Evolutionary conservation across 257 asterid genomes (phyloP).

Genomic region (Nicotiana tomentosiformis): DNA sequence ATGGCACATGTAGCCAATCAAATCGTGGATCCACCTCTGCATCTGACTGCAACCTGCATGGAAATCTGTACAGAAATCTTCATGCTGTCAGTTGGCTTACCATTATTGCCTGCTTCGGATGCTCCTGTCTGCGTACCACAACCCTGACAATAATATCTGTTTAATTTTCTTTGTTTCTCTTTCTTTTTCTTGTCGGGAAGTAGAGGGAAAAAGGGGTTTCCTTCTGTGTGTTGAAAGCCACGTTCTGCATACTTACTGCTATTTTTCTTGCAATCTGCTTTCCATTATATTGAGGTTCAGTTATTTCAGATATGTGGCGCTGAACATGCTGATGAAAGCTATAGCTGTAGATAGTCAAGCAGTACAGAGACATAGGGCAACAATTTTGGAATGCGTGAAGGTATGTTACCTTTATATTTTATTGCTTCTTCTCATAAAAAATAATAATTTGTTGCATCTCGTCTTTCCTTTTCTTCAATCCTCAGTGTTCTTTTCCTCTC

Average conservation of each 20-base stretch:
- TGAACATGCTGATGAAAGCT: slow-evolving; percentile 98
- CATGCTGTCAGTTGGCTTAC: neutral
- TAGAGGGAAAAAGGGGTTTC: neutral
- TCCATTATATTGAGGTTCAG: slow-evolving; percentile 25
- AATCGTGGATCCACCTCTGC: neutral
- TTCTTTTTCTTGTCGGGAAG: neutral
- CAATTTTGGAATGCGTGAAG: slow-evolving; percentile 96
- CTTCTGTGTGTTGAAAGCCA: neutral
- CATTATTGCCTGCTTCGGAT: neutral
- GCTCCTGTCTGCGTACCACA: neutral
- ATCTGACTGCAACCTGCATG: neutral
- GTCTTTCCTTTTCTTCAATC: neutral
- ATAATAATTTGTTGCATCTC: neutral
- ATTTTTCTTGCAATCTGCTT: slow-evolving; percentile 2
- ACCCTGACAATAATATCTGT: neutral
- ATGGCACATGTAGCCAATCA: no score
- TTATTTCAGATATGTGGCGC: slow-evolving; percentile 80
- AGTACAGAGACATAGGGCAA: slow-evolving; percentile 96
- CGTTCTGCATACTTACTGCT: neutral
- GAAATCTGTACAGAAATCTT: neutral
- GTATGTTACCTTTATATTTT: slow-evolving; percentile 26
- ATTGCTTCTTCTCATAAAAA: neutral
- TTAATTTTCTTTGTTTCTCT: neutral
- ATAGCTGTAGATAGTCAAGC: slow-evolving; percentile 91
- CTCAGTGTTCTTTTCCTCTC: neutral